Evolutionary conservation across 345 rosid species (phyloP), one percentile per base, ranked within the genome.

Genomic region (Aurinia saxatilis): DNA sequence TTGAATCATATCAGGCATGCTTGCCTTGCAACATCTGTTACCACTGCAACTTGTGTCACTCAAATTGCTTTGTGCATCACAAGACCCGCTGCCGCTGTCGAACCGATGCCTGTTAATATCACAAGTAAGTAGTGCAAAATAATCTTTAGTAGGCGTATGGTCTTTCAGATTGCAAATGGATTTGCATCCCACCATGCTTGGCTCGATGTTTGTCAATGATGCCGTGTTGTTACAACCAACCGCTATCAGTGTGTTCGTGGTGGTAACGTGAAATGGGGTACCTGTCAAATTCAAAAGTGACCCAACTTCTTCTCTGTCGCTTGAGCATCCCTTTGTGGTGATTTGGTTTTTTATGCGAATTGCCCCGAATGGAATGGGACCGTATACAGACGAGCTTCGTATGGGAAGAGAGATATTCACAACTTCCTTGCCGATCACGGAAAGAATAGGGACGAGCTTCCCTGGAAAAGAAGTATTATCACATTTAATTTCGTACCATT

Each of bases 21-120:
- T 1, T 3, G 67, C 62, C 47, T 67, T 44, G 56, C 86, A 82
- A 16, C 84, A 82, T 10, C 77, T 59, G 12, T 8, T 38, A 5
- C 80, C 80, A 5, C 50, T n/a, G 57, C 81, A 81, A 1, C 29
- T 16, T 62, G 13, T 49, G 12, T 25, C 49, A 27, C 17, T 13
- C 13, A 1, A 5, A 6, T 1, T 16, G n/a, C 13, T 17, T 1
- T 1, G 7, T 16, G 11, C 2, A 4, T 0, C 1, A 62, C 66
- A 49, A 15, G 1, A 9, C 35, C 5, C 7, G 36, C 8, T 7
- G 21, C 1, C 2, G 4, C 2, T 37, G 15, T 21, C 1, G n/a
- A n/a, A n/a, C n/a, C n/a, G n/a, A n/a, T n/a, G n/a, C n/a, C n/a
- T n/a, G n/a, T n/a, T n/a, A n/a, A n/a, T 8, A n/a, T 18, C 31